Evolutionary conservation across 2,329 filamentous ascomycete genomes (phyloP), one percentile per base, ranked within the genome.

Genomic region (Diaporthe velutina): DNA sequence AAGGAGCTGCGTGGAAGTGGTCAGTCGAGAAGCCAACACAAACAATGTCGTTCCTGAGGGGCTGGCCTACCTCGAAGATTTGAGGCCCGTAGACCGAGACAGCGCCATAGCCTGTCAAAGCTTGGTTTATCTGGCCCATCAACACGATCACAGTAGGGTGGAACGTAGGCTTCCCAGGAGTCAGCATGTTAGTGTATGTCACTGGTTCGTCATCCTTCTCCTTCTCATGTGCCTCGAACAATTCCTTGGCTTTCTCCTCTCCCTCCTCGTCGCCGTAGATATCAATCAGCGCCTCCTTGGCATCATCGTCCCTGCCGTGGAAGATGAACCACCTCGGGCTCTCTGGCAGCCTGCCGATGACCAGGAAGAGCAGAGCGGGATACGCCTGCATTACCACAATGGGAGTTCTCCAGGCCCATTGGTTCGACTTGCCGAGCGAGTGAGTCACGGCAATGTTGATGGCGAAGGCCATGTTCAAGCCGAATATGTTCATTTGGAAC

Each of bases 401-500:
- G 0, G 90, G 90, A 4, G 87, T 84, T 35, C 90, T 83, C 90
- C 90, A 92, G 0, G 90, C 90, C 90, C 90, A 92, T 78, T 92
- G 85, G 77, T 83, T 88, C 10, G 82, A 79, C 77, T 91, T 91
- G 4, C 90, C 89, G 5, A 92, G 83, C 0, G 80, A 79, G 8
- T 87, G 81, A 0, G 90, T 92, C 3, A 90, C 85, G 1, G 82
- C 84, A 1, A 92, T 82, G 77, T 92, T 92, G 80, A 92, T 88
- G 0, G 84, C 86, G 79, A 91, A 92, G 0, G 90, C 90, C 86
- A 91, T 87, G 74, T 91, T 85, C 2, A 93, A 80, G 0, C 90
- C 90, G 73, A 91, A 89, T 76, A 92, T 92, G 77, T 93, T 93
- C 80, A 87, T 88, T 79, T 92, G 90, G 78, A 92, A 92, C 77